These are phyloP conservation scores for Liquidambar formosana DNA, from an alignment of 164 flowering plant genomes.

Conservation along the genomic window DNA sequence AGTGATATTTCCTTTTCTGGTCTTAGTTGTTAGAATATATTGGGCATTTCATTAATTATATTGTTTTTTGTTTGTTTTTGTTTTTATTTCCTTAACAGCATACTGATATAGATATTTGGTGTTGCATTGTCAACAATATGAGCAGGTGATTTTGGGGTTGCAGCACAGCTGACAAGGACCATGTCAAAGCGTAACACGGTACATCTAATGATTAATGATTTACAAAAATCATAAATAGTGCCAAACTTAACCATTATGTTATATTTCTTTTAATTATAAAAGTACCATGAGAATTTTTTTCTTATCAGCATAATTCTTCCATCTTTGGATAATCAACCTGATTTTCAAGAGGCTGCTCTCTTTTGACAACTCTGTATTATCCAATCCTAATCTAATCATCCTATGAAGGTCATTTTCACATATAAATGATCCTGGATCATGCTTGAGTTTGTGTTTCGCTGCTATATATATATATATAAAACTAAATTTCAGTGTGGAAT, in stretches of 20 bases:
- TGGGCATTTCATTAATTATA: no score
- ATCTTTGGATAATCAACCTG: not conserved
- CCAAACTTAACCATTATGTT: not conserved
- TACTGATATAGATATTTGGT: not conserved
- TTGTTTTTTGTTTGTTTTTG: not conserved
- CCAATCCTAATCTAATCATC: not conserved
- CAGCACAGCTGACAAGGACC: slow-evolving; percentile 97
- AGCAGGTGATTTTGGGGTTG: slow-evolving; percentile 99
- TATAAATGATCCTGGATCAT: not conserved
- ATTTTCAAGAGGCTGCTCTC: not conserved
- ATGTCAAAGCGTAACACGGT: slow-evolving; percentile 99
- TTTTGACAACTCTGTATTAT: not conserved
- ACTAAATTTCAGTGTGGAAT: not conserved
- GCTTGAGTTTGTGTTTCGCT: not conserved
- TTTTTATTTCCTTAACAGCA: not conserved
- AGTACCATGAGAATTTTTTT: not conserved
- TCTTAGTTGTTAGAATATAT: not conserved
- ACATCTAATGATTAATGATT: slow-evolving; percentile 14
- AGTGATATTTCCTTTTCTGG: not conserved
- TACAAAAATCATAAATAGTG: not conserved
- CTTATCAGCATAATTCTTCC: not conserved
- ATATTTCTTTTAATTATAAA: not conserved
- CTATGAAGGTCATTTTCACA: not conserved
- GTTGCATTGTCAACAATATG: slow-evolving; percentile 6
- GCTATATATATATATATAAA: not conserved